Evolutionary conservation across 1,139 yeast species (phyloP).

Genomic region (Kodamaea fungicola): DNA sequence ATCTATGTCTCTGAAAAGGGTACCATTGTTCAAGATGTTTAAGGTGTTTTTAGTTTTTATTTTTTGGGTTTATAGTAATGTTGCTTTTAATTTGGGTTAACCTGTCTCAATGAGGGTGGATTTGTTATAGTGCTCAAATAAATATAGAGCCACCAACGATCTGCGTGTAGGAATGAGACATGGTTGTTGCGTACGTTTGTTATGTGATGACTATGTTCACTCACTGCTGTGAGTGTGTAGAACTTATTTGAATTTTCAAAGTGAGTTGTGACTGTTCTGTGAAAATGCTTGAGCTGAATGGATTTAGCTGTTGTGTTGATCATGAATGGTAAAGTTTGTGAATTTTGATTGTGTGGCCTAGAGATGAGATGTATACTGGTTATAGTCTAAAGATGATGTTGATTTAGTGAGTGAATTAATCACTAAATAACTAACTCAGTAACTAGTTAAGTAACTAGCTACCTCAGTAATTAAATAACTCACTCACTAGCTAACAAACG

Average conservation of each 20-base stretch:
- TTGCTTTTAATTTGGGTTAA: conserved; percentile 25
- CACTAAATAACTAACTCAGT: no score
- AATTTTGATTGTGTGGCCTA: no score
- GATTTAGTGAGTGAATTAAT: no score
- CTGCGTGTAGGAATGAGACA: conserved; percentile 26
- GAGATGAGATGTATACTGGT: no score
- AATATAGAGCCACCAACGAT: conserved; percentile 65
- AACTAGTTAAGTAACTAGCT: no score
- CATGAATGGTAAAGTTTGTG: no score
- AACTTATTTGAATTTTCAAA: no score
- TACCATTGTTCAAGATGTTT: conserved; percentile 66
- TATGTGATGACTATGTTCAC: neutral
- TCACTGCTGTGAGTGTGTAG: neutral
- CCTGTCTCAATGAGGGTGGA: conserved; percentile 40
- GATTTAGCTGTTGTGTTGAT: conserved; percentile 6
- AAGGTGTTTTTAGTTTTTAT: conserved; percentile 18
- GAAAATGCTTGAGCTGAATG: conserved; percentile 6
- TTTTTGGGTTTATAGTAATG: conserved; percentile 29
- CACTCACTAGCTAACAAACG: neutral
- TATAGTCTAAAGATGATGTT: no score
- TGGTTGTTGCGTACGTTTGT: neutral
- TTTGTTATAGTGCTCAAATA: conserved; percentile 51
- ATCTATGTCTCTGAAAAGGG: conserved; percentile 98
- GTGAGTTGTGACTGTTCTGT: neutral
- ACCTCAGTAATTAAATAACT: no score